Conservation (phyloP, 2,329 filamentous ascomycete species). For the Herpotrichia juniperi region DNA sequence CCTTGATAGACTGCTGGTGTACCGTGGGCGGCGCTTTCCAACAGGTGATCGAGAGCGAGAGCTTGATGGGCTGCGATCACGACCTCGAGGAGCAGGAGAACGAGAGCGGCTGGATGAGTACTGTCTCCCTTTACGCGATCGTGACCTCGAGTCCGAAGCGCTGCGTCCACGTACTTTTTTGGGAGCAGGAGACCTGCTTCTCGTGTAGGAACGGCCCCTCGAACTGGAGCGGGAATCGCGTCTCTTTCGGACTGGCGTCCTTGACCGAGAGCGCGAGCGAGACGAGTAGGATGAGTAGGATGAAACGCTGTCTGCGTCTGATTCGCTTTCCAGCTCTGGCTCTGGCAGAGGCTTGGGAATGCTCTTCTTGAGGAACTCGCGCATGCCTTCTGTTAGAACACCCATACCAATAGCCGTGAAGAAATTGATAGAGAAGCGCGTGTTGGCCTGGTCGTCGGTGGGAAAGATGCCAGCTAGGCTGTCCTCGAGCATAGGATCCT, state of each 20-base stretch:
- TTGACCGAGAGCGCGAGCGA: slow-evolving; percentile 21
- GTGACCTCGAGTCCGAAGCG: slow-evolving; percentile 26
- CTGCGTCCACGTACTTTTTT: slow-evolving; percentile 25
- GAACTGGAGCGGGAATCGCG: slow-evolving; percentile 29
- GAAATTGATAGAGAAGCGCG: slow-evolving; percentile 98
- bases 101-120: slow-evolving; percentile 18
- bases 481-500: slow-evolving; percentile 74
- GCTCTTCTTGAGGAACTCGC: slow-evolving; percentile 80
- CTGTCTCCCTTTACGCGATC: slow-evolving; percentile 1
- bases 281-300: slow-evolving; percentile 42
- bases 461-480: slow-evolving; percentile 89
- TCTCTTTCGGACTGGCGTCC: slow-evolving; percentile 20
- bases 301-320: slow-evolving; percentile 40
- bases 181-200: slow-evolving; percentile 33
- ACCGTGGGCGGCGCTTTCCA: slow-evolving; percentile 1
- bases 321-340: slow-evolving; percentile 42
- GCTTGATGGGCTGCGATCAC: slow-evolving; percentile 26
- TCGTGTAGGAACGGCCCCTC: slow-evolving; percentile 33
- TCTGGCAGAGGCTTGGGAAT: slow-evolving; percentile 80
- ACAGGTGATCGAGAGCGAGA: slow-evolving; percentile 11
- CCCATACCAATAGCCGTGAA: slow-evolving; percentile 99
- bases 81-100: slow-evolving; percentile 31
- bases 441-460: slow-evolving; percentile 84
- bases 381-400: slow-evolving; percentile 90
- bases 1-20: slow-evolving; percentile 4